Evolutionary conservation across 2,329 filamentous ascomycete genomes (phyloP).

Genomic region (Sporothrix brunneoviolacea): DNA sequence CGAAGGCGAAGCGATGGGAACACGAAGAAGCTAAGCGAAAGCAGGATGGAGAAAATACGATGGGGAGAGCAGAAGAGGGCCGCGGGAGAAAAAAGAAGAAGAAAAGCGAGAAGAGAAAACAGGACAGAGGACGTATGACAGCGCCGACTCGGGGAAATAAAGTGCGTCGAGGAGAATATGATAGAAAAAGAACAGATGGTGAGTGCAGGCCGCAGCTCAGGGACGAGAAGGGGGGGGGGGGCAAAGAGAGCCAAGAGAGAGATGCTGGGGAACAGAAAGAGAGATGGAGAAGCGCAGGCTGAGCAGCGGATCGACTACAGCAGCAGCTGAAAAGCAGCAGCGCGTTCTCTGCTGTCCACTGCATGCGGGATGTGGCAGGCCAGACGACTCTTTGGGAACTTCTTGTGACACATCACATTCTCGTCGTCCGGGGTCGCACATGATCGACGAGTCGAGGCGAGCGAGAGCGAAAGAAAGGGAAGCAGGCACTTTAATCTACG

Average conservation of each 20-base stretch:
- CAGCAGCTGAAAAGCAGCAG: too few species aligned
- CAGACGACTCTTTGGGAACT: too few species aligned
- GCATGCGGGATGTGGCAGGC: too few species aligned
- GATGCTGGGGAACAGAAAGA: too few species aligned
- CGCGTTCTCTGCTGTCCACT: too few species aligned
- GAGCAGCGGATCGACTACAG: too few species aligned
- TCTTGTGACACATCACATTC: constrained; percentile 11
- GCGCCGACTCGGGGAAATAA: background rate
- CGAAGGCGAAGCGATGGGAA: background rate
- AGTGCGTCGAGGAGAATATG: too few species aligned
- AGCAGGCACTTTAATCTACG: too few species aligned
- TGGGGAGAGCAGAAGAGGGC: background rate
- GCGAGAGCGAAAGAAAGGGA: background rate
- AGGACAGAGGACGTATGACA: too few species aligned
- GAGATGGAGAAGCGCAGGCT: too few species aligned
- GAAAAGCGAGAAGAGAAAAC: background rate
- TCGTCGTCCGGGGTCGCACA: background rate
- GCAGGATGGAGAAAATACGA: background rate
- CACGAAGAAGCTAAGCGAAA: too few species aligned
- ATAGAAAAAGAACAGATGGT: too few species aligned
- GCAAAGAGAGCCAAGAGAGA: background rate
- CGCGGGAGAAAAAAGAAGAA: background rate
- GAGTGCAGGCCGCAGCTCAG: background rate
- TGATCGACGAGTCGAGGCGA: background rate
- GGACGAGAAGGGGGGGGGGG: background rate